Percentiles rank a stretch among this genome's conserved stretches.
phyloP scores from a whole-genome alignment of 1,284 basidiomycete species.

The Acaromyces ingoldii region DNA sequence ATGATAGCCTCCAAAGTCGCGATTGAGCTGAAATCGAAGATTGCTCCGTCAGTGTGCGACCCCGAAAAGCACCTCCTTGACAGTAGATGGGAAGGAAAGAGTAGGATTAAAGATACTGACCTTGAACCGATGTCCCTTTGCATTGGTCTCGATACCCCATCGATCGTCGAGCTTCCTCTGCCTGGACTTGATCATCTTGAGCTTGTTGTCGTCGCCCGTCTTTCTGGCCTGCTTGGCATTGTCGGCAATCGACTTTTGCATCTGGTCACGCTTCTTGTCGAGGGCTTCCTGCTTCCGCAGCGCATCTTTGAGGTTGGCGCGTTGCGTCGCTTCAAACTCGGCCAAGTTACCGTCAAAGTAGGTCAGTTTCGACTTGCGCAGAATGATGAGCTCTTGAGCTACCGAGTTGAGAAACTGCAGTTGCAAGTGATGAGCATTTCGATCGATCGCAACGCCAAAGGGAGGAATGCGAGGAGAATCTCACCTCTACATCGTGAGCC shows the following conservation, averaged over 20 bases:
- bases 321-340: conserved; percentile 60
- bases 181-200: conserved; percentile 60
- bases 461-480: neutral
- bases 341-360: conserved; percentile 63
- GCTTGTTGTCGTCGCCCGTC: conserved; percentile 63
- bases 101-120: neutral
- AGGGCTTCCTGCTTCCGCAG: conserved; percentile 59
- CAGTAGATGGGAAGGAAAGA: neutral
- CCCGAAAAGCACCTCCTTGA: neutral
- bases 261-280: conserved; percentile 58
- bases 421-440: neutral
- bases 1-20: conserved; percentile 58
- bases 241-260: conserved; percentile 56
- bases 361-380: conserved; percentile 60
- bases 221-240: conserved; percentile 59
- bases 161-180: conserved; percentile 64
- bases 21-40: conserved; percentile 60
- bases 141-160: conserved; percentile 59
- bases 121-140: conserved; percentile 60
- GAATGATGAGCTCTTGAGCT: conserved; percentile 64
- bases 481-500: conserved; percentile 63
- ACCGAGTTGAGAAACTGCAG: conserved; percentile 61
- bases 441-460: neutral
- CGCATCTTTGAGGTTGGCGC: conserved; percentile 57
- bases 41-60: too few species aligned